Base-by-base conservation (phyloP, 1,284 basidiomycete genomes). In the Lignosus rhinocerotis region DNA sequence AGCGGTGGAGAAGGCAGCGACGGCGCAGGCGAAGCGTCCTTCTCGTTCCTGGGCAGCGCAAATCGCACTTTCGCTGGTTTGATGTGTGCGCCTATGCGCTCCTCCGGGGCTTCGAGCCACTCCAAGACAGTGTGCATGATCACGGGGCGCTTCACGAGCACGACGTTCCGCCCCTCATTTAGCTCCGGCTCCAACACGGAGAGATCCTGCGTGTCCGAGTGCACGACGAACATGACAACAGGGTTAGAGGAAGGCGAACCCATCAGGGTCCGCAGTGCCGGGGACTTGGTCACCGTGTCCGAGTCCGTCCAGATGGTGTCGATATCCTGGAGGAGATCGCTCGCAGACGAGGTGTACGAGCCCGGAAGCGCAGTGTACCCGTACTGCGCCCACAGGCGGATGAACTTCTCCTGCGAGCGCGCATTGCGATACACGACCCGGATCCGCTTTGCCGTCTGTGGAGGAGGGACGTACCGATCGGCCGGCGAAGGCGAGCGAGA, bases 71-170 rank as follows among this genome's bases (percentile, higher is more conserved):
- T 64, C 11, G 53, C 50, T 34, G 51, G 43, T 48, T 60, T 48
- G 7, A 67, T 42, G 33, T 69, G 69, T 30, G 48, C 43, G n/a
- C 66, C 68, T 48, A 67, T 53, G 21, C 65, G 61, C 21, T 58
- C 46, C 48, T 58, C 65, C 2, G 69, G 69, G 16, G 64, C 33
- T 25, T 67, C 67, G 32, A 72, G 30, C 51, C 65, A 55, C 45
- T 62, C 64, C 9, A 66, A 34, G 17, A 70, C 55, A 4, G 57
- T 31, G 44, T 71, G 67, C 59, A 69, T 62, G 59, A 71, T 61
- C 21, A 72, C 62, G 0, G 71, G 71, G 14, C 70, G 68, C 60
- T 71, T 70, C 12, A 71, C 61, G 30, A 72, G 65, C 11, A 69
- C 59, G 31, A 68, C 68, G 42, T 66, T 64, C 30, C 48, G 56